Conservation (phyloP, 306 rosid genomes). For the Vigna mungo region DNA sequence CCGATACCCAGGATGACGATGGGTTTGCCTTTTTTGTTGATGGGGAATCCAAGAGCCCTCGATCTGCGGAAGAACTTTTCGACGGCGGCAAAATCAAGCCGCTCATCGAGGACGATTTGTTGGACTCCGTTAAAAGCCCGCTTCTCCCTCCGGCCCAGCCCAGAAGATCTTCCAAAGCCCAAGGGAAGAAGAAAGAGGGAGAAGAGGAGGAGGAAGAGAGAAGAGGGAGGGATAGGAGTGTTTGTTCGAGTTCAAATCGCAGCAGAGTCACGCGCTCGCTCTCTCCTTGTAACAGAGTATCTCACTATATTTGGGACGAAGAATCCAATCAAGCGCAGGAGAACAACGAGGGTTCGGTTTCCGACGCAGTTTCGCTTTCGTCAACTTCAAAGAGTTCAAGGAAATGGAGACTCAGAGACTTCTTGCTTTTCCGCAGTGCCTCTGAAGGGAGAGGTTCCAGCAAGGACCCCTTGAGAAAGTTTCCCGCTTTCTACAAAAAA, state of each 20-base stretch:
- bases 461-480: constrained; percentile 71
- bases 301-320: constrained; percentile 58
- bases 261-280: constrained; percentile 73
- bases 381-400: constrained; percentile 50
- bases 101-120: constrained; percentile 17
- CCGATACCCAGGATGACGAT: neutral
- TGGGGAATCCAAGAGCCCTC: constrained; percentile 52
- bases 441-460: constrained; percentile 82
- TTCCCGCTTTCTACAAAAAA: constrained; percentile 48
- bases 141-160: constrained; percentile 38
- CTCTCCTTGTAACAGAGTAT: constrained; percentile 67
- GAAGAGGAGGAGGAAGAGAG: constrained; percentile 13
- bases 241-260: constrained; percentile 48
- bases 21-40: constrained; percentile 67
- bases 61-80: constrained; percentile 87
- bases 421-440: constrained; percentile 83
- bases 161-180: constrained; percentile 30
- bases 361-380: neutral
- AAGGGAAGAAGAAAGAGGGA: constrained; percentile 46
- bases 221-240: constrained; percentile 65
- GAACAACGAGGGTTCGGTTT: constrained; percentile 34
- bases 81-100: constrained; percentile 74
- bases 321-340: constrained; percentile 37
- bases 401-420: constrained; percentile 84
- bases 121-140: constrained; percentile 36